Evolutionary conservation across 2,329 filamentous ascomycete genomes (phyloP), one percentile per base, ranked within the genome.

Genomic region (Cercospora sp.): DNA sequence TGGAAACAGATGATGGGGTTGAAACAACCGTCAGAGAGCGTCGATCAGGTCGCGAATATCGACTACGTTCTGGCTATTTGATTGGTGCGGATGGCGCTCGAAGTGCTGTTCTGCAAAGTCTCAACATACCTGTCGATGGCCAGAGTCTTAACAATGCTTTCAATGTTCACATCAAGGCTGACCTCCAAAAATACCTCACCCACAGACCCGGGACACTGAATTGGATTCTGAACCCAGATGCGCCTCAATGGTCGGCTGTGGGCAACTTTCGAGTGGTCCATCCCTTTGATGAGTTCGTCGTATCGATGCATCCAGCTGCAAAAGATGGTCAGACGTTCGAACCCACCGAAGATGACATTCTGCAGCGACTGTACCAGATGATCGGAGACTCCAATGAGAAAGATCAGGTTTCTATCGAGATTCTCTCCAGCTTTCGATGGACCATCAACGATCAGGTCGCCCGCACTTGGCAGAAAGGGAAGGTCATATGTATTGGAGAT

Each of bases 221-320:
- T 73, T 87, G 85, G 83, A 75, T 85, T 69, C 80, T 83, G 6
- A 67, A 83, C 68, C 85, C 87, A 0, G 81, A 86, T 60, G 77
- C 82, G 57, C 83, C 83, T 0, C 78, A 78, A 0, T 87, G 83
- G 74, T 84, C 80, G 0, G 84, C 83, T 80, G 78, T 79, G 51
- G 77, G 75, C 2, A 76, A 85, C 70, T 81, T 83, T 8, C 80
- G 87, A 39, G 88, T 89, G 86, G 86, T 89, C 5, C 85, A 84
- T 76, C 85, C 87, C 0, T 89, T 86, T 86, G 74, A 83, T 69
- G 85, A 89, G 78, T 89, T 86, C 85, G 73, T 86, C 13, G 78
- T 87, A 16, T 81, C 84, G 0, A 73, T 74, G 7, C 80, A 65
- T 64, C 79, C 0, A 78, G 77, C 4, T 6, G 58, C 23, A 8